Evolutionary conservation across 192 early-diverging fungal genomes (phyloP).

Genomic region (Pilobolus umbonatus): DNA sequence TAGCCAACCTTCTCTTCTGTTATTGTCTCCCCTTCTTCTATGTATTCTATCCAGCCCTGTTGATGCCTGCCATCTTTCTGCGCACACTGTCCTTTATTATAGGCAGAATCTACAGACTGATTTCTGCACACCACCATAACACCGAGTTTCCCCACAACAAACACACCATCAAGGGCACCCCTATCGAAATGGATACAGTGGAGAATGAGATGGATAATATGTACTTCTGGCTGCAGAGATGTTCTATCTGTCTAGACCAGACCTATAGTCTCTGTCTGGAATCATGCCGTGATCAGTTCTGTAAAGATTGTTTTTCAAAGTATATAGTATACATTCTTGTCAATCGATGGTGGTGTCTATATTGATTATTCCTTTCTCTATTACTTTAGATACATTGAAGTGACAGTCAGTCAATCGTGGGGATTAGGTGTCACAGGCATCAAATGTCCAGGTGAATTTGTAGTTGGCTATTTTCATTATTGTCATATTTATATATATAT

Average conservation of each 20-base stretch:
- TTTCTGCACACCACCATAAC: slow-evolving; percentile 15
- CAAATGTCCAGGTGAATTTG: slow-evolving; percentile 42
- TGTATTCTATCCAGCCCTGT: slow-evolving; percentile 32
- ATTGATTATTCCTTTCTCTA: not conserved
- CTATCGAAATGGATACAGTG: not conserved
- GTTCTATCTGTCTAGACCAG: slow-evolving; percentile 34
- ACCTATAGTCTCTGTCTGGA: slow-evolving; percentile 30
- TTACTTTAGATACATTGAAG: slow-evolving; percentile 42
- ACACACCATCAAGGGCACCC: not conserved
- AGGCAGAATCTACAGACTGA: slow-evolving; percentile 12
- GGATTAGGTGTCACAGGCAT: slow-evolving; percentile 50
- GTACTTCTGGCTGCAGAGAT: slow-evolving; percentile 34
- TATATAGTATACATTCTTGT: not conserved
- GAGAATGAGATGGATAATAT: slow-evolving; percentile 27
- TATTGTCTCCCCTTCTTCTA: slow-evolving; percentile 39
- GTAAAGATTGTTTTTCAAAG: slow-evolving; percentile 34
- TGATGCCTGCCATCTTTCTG: slow-evolving; percentile 36
- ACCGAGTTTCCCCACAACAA: not conserved
- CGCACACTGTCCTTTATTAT: slow-evolving; percentile 30
- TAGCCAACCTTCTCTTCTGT: slow-evolving; percentile 32
- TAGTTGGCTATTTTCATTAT: not conserved
- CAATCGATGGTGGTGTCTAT: not conserved
- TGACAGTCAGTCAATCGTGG: slow-evolving; percentile 54
- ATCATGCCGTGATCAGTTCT: slow-evolving; percentile 34
- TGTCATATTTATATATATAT: not conserved